Conservation (phyloP, 345 rosid species). For the Boechera divaricarpa region DNA sequence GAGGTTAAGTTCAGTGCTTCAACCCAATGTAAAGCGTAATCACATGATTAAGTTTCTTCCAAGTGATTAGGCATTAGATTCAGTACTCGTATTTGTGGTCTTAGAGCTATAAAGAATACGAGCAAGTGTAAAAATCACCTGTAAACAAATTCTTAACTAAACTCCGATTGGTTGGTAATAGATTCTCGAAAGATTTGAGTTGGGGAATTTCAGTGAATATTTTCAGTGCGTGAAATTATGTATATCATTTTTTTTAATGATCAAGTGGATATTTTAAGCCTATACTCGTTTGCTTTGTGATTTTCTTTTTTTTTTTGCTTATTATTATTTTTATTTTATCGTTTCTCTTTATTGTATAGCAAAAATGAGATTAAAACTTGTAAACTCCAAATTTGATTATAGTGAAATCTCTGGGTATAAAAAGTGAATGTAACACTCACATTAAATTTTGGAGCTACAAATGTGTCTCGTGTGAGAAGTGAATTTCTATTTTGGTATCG, state of each 20-base stretch:
- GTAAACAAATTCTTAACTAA: not conserved
- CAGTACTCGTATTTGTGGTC: not conserved
- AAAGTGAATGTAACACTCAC: not conserved
- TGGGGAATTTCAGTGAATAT: not conserved
- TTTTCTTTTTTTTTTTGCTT: not conserved
- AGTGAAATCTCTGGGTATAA: not conserved
- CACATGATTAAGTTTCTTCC: not conserved
- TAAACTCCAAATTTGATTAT: not conserved
- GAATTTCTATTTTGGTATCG: not conserved
- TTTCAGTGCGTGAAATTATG: too few species aligned
- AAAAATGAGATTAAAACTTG: not conserved
- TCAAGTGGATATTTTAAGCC: not conserved
- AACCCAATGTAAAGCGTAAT: not conserved
- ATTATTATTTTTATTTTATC: not conserved
- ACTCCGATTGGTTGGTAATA: not conserved
- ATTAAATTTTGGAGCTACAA: conserved; percentile 3
- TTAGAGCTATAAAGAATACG: not conserved
- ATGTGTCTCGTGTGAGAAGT: conserved; percentile 4
- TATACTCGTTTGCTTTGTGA: not conserved
- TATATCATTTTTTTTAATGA: too few species aligned
- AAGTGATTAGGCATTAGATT: not conserved
- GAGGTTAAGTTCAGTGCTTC: not conserved
- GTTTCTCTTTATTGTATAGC: not conserved
- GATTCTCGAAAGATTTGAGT: not conserved
- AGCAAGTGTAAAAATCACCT: not conserved